Conservation (phyloP, 805 yeast genomes). For the Saturnispora mendoncae region DNA sequence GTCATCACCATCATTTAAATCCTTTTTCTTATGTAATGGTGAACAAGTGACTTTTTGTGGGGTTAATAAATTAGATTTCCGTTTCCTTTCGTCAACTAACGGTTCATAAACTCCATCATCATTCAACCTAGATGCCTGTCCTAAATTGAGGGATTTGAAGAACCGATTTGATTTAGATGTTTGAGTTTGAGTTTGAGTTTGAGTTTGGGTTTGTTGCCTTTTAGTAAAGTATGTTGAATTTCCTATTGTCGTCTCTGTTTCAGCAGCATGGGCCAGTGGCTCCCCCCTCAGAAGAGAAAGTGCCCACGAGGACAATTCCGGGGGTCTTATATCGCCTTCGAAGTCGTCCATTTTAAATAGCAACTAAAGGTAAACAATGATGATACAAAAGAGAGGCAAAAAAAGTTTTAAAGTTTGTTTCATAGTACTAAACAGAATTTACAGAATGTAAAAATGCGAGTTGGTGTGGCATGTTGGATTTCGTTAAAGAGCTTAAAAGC, state of each 20-base stretch:
- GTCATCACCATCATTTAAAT: neutral
- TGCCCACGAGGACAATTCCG: constrained; percentile 45
- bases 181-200: constrained; percentile 8
- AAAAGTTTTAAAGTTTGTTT: too few relatives aligned
- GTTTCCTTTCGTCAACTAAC: neutral
- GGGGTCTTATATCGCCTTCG: constrained; percentile 40
- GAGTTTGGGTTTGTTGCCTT: neutral
- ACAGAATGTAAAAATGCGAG: too few relatives aligned
- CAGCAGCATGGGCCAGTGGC: constrained; percentile 13
- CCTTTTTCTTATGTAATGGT: constrained; percentile 19
- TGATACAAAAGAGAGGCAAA: neutral
- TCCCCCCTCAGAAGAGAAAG: constrained; percentile 37
- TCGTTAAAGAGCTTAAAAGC: too few relatives aligned
- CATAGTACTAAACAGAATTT: too few relatives aligned
- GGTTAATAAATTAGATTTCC: constrained; percentile 10
- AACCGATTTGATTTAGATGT: constrained; percentile 14
- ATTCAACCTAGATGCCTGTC: constrained; percentile 44
- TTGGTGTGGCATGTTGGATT: too few relatives aligned
- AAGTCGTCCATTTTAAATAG: constrained; percentile 16
- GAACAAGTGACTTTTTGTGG: constrained; percentile 15
- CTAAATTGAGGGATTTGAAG: constrained; percentile 31
- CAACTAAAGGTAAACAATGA: constrained; percentile 1
- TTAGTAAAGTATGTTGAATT: constrained; percentile 12
- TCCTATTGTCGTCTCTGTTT: constrained; percentile 6
- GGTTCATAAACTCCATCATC: constrained; percentile 12